phyloP scores from a whole-genome alignment of 768 basidiomycete genomes.

The Peribolospora kevripleyi region DNA sequence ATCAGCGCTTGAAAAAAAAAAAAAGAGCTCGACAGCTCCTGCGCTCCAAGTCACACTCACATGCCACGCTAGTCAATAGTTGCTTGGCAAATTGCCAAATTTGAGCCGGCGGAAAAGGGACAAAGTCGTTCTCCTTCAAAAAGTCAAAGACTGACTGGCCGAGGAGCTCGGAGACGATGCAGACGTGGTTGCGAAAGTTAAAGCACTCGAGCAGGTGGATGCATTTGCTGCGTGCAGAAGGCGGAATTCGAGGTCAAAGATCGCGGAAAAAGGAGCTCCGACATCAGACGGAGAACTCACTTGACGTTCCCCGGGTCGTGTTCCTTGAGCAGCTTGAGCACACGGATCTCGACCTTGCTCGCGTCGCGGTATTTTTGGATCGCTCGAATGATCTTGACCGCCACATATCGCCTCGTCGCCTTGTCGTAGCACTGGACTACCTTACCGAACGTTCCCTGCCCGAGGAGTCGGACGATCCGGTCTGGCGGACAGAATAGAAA shows the following conservation, averaged over 20 bases:
- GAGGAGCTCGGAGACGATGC: constrained; percentile 79
- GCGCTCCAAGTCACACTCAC: constrained; percentile 29
- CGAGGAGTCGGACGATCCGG: constrained; percentile 68
- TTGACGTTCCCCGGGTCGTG: constrained; percentile 66
- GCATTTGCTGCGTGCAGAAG: constrained; percentile 48
- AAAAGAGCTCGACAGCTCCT: not conserved
- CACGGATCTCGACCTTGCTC: constrained; percentile 89
- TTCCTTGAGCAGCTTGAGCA: constrained; percentile 70
- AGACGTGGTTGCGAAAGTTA: constrained; percentile 92
- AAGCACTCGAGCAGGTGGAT: constrained; percentile 87
- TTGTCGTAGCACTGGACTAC: constrained; percentile 82
- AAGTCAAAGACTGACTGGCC: constrained; percentile 98
- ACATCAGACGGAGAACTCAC: constrained; percentile 28
- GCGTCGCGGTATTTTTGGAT: constrained; percentile 98
- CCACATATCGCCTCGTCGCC: constrained; percentile 49
- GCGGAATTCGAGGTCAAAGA: not conserved
- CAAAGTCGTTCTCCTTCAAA: constrained; percentile 89
- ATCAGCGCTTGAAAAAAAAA: not conserved
- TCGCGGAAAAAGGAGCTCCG: not conserved
- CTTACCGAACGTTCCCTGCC: constrained; percentile 97
- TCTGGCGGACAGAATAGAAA: constrained; percentile 29
- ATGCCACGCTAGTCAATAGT: constrained; percentile 73
- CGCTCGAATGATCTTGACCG: constrained; percentile 95
- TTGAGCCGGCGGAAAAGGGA: constrained; percentile 83
- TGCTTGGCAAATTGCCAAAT: constrained; percentile 89